These are phyloP conservation scores for Podosphaera aphanis DNA, from an alignment of 2,329 filamentous ascomycete genomes.

Conservation along the genomic window DNA sequence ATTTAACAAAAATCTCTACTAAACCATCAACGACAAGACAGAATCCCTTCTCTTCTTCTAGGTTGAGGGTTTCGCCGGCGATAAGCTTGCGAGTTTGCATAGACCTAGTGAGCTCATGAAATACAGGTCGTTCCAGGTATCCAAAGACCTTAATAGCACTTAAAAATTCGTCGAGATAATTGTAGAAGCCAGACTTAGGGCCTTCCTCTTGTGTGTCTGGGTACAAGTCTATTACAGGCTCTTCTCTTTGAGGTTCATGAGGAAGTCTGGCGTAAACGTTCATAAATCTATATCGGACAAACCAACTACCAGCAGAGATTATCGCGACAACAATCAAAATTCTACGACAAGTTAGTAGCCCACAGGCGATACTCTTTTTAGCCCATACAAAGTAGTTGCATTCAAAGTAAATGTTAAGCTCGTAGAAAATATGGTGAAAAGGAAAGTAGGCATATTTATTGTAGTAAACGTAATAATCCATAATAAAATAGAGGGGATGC, in stretches of 20 bases:
- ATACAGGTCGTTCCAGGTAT: slow-evolving; percentile 85
- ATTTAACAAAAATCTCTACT: slow-evolving; percentile 96
- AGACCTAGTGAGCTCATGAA: slow-evolving; percentile 87
- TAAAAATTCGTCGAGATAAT: slow-evolving; percentile 90
- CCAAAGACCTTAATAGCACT: slow-evolving; percentile 98
- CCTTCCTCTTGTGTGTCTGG: slow-evolving; percentile 79
- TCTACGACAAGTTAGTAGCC: slow-evolving; percentile 18
- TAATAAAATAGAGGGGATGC: slow-evolving; percentile 39
- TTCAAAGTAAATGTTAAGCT: slow-evolving; percentile 97
- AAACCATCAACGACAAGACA: slow-evolving; percentile 90
- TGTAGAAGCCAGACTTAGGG: slow-evolving; percentile 75
- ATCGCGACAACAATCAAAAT: slow-evolving; percentile 56
- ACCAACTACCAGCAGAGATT: slow-evolving; percentile 74
- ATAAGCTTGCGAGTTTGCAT: slow-evolving; percentile 97
- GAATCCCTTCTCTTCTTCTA: slow-evolving; percentile 96
- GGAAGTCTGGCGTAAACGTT: slow-evolving; percentile 93
- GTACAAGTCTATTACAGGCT: slow-evolving; percentile 85
- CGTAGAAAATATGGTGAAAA: slow-evolving; percentile 76
- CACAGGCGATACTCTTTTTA: slow-evolving; percentile 3
- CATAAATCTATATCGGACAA: slow-evolving; percentile 82
- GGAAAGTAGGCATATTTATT: slow-evolving; percentile 68
- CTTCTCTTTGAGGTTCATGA: slow-evolving; percentile 83
- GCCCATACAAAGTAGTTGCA: slow-evolving; percentile 66
- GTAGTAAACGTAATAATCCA: slow-evolving; percentile 69
- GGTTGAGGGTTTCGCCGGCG: slow-evolving; percentile 77